Base-by-base conservation (phyloP, 208 protist genomes). In the Acanthamoeba lenticulata region DNA sequence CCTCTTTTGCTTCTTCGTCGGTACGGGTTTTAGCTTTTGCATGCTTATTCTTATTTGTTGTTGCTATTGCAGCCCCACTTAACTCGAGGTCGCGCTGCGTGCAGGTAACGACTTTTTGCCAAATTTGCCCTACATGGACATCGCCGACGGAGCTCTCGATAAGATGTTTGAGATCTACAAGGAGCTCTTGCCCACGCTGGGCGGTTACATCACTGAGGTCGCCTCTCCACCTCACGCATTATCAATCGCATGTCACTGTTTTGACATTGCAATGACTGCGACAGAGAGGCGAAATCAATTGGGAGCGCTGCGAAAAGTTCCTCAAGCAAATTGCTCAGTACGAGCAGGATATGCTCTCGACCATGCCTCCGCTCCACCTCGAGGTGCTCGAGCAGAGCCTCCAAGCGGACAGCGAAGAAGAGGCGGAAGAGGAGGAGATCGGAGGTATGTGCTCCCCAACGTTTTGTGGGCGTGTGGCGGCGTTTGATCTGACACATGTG, bases 101-200 rank as follows among this genome's bases (percentile, higher is more conserved):
- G 24, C 77, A 86, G 77, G 92, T 36, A 99, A 99, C 96, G 99
- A 99, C 95, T 99, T 99, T 93, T 94, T 99, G 44, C 99, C 99
- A 9, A 96, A 98, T 36, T 96, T 99, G 57, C 98, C 99, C 44
- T 98, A 97, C 1, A 67, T 99, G 15, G 96, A 98, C 88, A 99
- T 99, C 95, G 96, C 97, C 86, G 98, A 99, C 93, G 98, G 98
- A 77, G 98, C 97, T 36, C 96, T 99, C 89, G 89, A 97, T 34
- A 94, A 94, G 27, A 96, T 99, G 94, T 94, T 99, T 67, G 93
- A 97, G 32, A 81, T 98, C 15, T 99, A 99, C 96, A 95, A 96
- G 32, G 34, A 96, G 24, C 69, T 96, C 47, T 72, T 99, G 34
- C 96, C 98, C 40, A 93, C 83, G 34, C 94, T 98, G 47, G 95